Evolutionary conservation across 140 eudicot genomes (phyloP), one percentile per base, ranked within the genome.

Genomic region (Flaveria floridana): DNA sequence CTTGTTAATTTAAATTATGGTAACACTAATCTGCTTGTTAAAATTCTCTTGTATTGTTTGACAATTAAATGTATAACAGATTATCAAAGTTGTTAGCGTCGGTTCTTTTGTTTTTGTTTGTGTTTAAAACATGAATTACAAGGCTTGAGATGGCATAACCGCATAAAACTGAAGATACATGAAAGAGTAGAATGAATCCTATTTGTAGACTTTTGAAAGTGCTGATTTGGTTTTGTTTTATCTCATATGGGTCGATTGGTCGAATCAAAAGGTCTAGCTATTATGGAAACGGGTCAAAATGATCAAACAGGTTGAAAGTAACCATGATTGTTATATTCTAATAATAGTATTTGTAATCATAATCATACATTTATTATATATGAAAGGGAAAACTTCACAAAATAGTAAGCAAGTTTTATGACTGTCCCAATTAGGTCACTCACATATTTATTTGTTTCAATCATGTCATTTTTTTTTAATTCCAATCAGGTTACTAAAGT

Each of bases 101-200:
- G 21, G 9, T 30, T 63, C 69, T 28, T 63, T 63, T 63, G 69
- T 64, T 28, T 25, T 26, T 62, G 44, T 12, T 62, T 28, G 48
- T 64, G 42, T 28, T 26, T 25, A 61, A 26, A 61, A 61, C 67
- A 21, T 61, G 41, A 61, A 57, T 59, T 59, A 23, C 66, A 59
- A 25, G 41, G 66, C 66, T 21, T 59, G 66, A 59, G 66, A 25
- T 59, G 18, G 41, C 66, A 61, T 61, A 25, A 25, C 26, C 9
- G 41, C 66, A 61, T 61, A 25, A 53, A n/a, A 23, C 18, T 61
- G 42, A 61, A 61, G 16, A 61, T 53, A 14, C 69, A 64, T 64
- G 46, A 64, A 7, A 37, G 71, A 16, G 50, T 65, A 65, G 50
- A 65, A 16, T 19, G 74, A 48, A 48, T 47, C 41, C 20, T 48